Percentiles rank a stretch among this genome's conserved stretches.
These are phyloP conservation scores for Nepenthes mirabilis DNA, from an alignment of 148 eudicot genomes.

Conservation along the genomic window DNA sequence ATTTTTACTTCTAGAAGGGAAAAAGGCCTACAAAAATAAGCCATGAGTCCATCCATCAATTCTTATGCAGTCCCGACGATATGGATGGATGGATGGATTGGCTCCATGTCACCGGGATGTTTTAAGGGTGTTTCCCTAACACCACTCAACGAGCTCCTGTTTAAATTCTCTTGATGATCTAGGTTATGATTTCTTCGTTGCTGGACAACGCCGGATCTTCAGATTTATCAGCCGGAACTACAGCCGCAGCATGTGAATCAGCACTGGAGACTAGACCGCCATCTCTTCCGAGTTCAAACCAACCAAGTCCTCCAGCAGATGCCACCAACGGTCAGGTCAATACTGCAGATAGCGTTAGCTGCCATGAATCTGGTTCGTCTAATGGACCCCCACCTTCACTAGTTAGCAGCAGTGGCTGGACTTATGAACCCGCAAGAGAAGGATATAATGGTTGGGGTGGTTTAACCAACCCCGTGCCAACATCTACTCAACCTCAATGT, in stretches of 20 bases:
- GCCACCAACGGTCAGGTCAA: slow-evolving; percentile 25
- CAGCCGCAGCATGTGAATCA: slow-evolving; percentile 11
- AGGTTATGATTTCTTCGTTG: slow-evolving; percentile 19
- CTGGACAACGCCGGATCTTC: slow-evolving; percentile 3
- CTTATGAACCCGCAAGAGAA: slow-evolving; percentile 21
- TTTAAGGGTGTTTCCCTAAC: too few species aligned
- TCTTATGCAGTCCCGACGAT: too few species aligned
- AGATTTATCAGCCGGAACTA: slow-evolving; percentile 10
- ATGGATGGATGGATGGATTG: too few species aligned
- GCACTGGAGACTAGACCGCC: slow-evolving; percentile 10
- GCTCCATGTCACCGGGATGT: too few species aligned
- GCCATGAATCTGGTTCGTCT: slow-evolving; percentile 19
- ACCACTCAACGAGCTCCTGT: too few species aligned
- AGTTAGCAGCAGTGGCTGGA: slow-evolving; percentile 34
- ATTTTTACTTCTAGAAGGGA: too few species aligned
- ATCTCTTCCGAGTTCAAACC: slow-evolving; percentile 7
- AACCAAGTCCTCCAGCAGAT: slow-evolving; percentile 11
- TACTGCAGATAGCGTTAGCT: slow-evolving; percentile 9
- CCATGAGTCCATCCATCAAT: too few species aligned
- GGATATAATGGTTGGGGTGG: slow-evolving; percentile 46
- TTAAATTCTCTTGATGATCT: slow-evolving; percentile 1
- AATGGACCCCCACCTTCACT: slow-evolving; percentile 19
- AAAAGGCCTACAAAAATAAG: too few species aligned
- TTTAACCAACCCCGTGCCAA: slow-evolving; percentile 9
- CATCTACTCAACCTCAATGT: slow-evolving; percentile 3